Evolutionary conservation across 768 basidiomycete species (phyloP).

Genomic region (Lanmaoa pseudosensibilis): DNA sequence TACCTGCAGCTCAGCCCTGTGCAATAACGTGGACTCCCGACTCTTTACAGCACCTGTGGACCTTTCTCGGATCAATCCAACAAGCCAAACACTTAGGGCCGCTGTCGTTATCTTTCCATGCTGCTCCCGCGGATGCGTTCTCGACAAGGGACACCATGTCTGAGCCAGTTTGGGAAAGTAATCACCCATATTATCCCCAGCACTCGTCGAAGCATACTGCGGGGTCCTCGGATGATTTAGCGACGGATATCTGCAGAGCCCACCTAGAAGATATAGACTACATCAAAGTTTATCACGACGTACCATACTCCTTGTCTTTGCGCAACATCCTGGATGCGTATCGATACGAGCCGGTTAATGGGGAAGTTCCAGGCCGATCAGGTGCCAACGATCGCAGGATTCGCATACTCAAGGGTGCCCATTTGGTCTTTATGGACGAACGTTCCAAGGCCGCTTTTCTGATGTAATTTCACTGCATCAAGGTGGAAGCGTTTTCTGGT

Average conservation of each 20-base stretch:
- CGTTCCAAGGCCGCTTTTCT: constrained; percentile 43
- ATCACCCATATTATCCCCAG: constrained; percentile 22
- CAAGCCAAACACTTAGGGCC: constrained; percentile 41
- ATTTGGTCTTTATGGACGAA: constrained; percentile 49
- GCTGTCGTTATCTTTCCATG: constrained; percentile 51
- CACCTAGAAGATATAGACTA: constrained; percentile 42
- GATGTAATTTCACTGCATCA: constrained; percentile 31
- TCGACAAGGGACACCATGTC: constrained; percentile 12
- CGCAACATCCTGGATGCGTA: constrained; percentile 54
- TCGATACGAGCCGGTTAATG: constrained; percentile 31
- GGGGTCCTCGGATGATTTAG: constrained; percentile 8
- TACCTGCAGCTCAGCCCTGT: constrained; percentile 12
- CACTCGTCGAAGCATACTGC: constrained; percentile 12
- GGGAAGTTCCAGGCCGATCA: constrained; percentile 22
- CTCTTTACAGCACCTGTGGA: constrained; percentile 49
- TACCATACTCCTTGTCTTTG: constrained; percentile 45
- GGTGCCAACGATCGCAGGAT: constrained; percentile 37
- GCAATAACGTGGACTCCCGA: constrained; percentile 48
- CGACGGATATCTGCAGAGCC: constrained; percentile 16
- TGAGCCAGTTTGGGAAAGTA: constrained; percentile 27
- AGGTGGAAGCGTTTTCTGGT: constrained; percentile 16
- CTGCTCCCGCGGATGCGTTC: constrained; percentile 22
- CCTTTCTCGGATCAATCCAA: constrained; percentile 45
- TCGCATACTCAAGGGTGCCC: constrained; percentile 48
- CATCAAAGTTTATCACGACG: constrained; percentile 63